phyloP scores from a whole-genome alignment of 2,329 filamentous ascomycete species.

The Fusarium hainanense region DNA sequence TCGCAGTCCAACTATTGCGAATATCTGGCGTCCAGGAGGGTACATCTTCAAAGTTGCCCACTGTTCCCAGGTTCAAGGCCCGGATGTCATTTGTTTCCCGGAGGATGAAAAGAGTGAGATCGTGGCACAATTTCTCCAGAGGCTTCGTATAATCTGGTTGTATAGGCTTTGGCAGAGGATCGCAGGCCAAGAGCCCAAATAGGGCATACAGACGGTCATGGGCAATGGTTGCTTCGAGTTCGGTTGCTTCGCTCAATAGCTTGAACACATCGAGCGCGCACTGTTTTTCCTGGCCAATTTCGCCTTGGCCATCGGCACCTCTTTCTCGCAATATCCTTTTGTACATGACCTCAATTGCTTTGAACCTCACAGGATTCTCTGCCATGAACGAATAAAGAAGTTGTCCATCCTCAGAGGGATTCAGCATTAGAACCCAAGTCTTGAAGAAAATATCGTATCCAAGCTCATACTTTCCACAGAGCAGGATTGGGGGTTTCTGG shows the following conservation, averaged over 20 bases:
- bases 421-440: conserved; percentile 13
- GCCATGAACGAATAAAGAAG: conserved; percentile 8
- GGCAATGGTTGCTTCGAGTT: conserved; percentile 20
- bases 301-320: too few relatives aligned
- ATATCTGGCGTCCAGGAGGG: conserved; percentile 22
- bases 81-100: neutral
- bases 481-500: neutral
- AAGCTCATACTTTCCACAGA: neutral
- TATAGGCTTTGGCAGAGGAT: neutral
- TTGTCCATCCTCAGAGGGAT: conserved; percentile 8
- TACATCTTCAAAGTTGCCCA: rapidly evolving
- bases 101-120: neutral
- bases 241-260: conserved; percentile 4
- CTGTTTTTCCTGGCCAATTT: neutral
- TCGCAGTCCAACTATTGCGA: conserved; percentile 12
- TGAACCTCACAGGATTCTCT: conserved; percentile 8
- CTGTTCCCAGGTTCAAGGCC: neutral
- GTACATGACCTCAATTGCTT: conserved; percentile 3
- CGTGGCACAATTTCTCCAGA: neutral
- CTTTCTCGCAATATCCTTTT: neutral
- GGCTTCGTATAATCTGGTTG: neutral
- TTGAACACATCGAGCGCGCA: conserved; percentile 5
- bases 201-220: conserved; percentile 24
- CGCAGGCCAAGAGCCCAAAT: conserved; percentile 8
- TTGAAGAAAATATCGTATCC: conserved; percentile 20